Evolutionary conservation across 768 basidiomycete genomes (phyloP).

Genomic region (Leccinum subtestaceum): DNA sequence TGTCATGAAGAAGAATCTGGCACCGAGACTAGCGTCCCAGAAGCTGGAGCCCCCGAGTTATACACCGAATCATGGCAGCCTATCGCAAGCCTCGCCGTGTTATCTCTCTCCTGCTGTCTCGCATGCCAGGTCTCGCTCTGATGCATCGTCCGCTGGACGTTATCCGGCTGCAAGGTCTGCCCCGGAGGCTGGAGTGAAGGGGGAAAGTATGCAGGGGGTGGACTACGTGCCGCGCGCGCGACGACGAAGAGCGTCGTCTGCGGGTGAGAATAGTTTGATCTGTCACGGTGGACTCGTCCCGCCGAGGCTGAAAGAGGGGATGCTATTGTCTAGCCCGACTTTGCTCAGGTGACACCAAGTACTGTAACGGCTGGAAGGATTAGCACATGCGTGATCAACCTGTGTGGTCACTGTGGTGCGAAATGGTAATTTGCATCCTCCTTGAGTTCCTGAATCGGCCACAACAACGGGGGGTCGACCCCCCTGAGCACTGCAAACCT

Average conservation of each 20-base stretch:
- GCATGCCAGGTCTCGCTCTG: slow-evolving; percentile 24
- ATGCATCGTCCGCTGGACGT: slow-evolving; percentile 13
- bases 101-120: slow-evolving; percentile 3
- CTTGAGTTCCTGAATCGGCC: too few relatives aligned
- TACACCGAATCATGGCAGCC: slow-evolving; percentile 2
- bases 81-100: slow-evolving; percentile 1
- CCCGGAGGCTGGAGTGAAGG: slow-evolving; percentile 1
- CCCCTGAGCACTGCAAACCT: too few relatives aligned
- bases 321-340: background rate
- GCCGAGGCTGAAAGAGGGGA: background rate
- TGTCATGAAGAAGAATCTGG: slow-evolving; percentile 66
- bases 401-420: too few relatives aligned
- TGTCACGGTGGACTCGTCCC: slow-evolving; percentile 1
- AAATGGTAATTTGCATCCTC: too few relatives aligned
- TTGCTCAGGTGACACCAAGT: slow-evolving; percentile 1
- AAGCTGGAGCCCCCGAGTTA: slow-evolving; percentile 48
- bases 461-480: too few relatives aligned
- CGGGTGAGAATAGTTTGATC: slow-evolving; percentile 35
- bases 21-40: slow-evolving; percentile 62
- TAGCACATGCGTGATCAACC: background rate
- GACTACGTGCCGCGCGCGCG: slow-evolving; percentile 21
- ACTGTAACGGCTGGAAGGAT: background rate
- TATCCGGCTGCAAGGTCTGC: slow-evolving; percentile 15
- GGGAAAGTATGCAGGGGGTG: slow-evolving; percentile 1
- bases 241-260: slow-evolving; percentile 47